A percentile compares a stretch with the other conserved stretches of the same genome.
Conservation (phyloP, 768 basidiomycete species). For the Boletus reticuloceps region DNA sequence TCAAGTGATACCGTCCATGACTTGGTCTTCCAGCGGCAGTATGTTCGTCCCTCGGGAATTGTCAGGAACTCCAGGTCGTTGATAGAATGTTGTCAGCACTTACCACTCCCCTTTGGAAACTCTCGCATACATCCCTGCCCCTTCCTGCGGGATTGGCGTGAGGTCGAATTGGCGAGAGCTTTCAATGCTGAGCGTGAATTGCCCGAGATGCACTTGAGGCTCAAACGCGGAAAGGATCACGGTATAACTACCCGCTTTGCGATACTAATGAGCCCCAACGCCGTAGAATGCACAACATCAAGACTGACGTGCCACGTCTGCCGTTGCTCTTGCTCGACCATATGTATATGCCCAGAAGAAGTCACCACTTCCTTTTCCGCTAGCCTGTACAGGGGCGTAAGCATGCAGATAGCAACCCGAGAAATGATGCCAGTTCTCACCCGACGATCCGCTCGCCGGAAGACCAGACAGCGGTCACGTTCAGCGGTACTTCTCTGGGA, state of each 20-base stretch:
- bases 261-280: not conserved
- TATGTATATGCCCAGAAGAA: slow-evolving; percentile 78
- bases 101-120: slow-evolving; percentile 73
- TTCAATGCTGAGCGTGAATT: slow-evolving; percentile 63
- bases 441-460: slow-evolving; percentile 70
- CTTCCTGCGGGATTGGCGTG: slow-evolving; percentile 72
- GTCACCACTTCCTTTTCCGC: slow-evolving; percentile 66
- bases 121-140: slow-evolving; percentile 86
- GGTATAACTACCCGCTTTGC: slow-evolving; percentile 66
- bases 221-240: slow-evolving; percentile 85
- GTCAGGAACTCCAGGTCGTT: not conserved
- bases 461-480: slow-evolving; percentile 72
- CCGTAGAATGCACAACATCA: not conserved
- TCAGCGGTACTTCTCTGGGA: slow-evolving; percentile 67
- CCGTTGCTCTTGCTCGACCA: slow-evolving; percentile 59
- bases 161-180: slow-evolving; percentile 62
- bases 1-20: slow-evolving; percentile 58
- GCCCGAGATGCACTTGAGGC: slow-evolving; percentile 57
- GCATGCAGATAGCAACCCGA: not conserved
- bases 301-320: slow-evolving; percentile 51
- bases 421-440: slow-evolving; percentile 44
- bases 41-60: slow-evolving; percentile 44
- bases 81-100: slow-evolving; percentile 17
- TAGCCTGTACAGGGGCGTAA: slow-evolving; percentile 35
- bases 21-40: slow-evolving; percentile 71